These are phyloP conservation scores for Purpureocillium takamizusanense DNA, from an alignment of 2,329 filamentous ascomycete species.

Conservation along the genomic window DNA sequence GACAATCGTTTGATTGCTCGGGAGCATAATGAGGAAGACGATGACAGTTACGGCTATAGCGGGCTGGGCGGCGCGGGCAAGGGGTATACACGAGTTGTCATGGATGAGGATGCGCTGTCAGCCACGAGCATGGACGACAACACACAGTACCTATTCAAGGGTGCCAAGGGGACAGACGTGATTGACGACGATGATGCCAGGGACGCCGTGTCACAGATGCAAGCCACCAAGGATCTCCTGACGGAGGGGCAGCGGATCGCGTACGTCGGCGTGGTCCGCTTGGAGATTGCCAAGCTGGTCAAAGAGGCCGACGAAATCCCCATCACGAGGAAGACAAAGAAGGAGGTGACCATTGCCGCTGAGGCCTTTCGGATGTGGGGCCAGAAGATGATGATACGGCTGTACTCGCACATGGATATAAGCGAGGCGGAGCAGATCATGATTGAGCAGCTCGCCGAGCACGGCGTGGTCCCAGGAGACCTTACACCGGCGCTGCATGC, in stretches of 20 bases:
- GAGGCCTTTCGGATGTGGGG: slow-evolving; percentile 92
- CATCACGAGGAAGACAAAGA: slow-evolving; percentile 59
- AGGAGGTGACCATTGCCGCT: slow-evolving; percentile 56
- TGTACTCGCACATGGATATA: slow-evolving; percentile 97
- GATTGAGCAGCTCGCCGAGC: slow-evolving; percentile 93
- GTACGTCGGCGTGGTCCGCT: slow-evolving; percentile 81
- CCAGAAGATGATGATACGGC: slow-evolving; percentile 93
- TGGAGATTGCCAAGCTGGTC: slow-evolving; percentile 73
- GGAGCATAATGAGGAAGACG: slow-evolving; percentile 66
- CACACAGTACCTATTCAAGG: slow-evolving; percentile 89
- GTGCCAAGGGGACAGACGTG: slow-evolving; percentile 49
- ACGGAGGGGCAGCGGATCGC: slow-evolving; percentile 94
- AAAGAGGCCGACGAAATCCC: slow-evolving; percentile 56
- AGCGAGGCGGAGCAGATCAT: slow-evolving; percentile 86
- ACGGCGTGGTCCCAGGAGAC: slow-evolving; percentile 79
- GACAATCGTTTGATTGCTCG: slow-evolving; percentile 79
- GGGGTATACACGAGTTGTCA: slow-evolving; percentile 88
- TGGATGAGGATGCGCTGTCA: slow-evolving; percentile 91
- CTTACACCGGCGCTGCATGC: slow-evolving; percentile 81
- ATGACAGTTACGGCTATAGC: slow-evolving; percentile 57
- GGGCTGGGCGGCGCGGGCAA: slow-evolving; percentile 83
- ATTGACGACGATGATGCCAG: slow-evolving; percentile 72
- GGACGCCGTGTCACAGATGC: slow-evolving; percentile 81
- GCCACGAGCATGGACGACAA: slow-evolving; percentile 96
- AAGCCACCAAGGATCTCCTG: slow-evolving; percentile 89